Evolutionary conservation across 2,329 filamentous ascomycete species (phyloP).

Genomic region (Chrysoporthe deuterocubensis): DNA sequence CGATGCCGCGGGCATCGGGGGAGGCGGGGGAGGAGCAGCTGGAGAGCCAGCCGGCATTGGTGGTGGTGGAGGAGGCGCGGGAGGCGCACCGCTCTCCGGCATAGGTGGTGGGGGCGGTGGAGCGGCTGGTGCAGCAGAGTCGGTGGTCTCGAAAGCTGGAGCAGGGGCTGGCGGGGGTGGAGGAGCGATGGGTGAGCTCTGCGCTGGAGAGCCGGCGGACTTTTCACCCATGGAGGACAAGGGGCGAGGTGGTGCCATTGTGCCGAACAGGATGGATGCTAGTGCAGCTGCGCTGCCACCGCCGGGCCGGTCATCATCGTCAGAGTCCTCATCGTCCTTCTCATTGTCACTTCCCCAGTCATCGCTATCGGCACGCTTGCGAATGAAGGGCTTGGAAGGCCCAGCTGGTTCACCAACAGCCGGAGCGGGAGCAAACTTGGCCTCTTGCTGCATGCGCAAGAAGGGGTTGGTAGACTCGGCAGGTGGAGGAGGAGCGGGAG

Average conservation of each 20-base stretch:
- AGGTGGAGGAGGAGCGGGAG: conserved; percentile 39
- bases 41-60: conserved; percentile 36
- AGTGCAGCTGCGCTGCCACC: conserved; percentile 88
- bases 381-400: conserved; percentile 56
- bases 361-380: conserved; percentile 62
- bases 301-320: conserved; percentile 77
- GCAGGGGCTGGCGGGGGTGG: conserved; percentile 46
- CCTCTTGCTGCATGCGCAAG: conserved; percentile 78
- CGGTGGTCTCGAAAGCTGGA: conserved; percentile 32
- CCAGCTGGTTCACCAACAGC: conserved; percentile 44
- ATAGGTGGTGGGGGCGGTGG: conserved; percentile 37
- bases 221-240: conserved; percentile 82
- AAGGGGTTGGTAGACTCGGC: conserved; percentile 91
- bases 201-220: conserved; percentile 43
- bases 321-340: conserved; percentile 57
- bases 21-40: conserved; percentile 35
- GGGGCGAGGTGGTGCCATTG: conserved; percentile 91
- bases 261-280: conserved; percentile 93
- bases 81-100: conserved; percentile 36
- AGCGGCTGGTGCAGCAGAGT: conserved; percentile 37
- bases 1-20: conserved; percentile 43
- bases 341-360: conserved; percentile 84
- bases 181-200: conserved; percentile 45
- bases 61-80: conserved; percentile 44
- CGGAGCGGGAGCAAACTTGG: conserved; percentile 50